Percentiles rank a stretch among this genome's conserved stretches.
phyloP scores from a whole-genome alignment of 2,329 filamentous ascomycete species.

The Lanzia echinophila region DNA sequence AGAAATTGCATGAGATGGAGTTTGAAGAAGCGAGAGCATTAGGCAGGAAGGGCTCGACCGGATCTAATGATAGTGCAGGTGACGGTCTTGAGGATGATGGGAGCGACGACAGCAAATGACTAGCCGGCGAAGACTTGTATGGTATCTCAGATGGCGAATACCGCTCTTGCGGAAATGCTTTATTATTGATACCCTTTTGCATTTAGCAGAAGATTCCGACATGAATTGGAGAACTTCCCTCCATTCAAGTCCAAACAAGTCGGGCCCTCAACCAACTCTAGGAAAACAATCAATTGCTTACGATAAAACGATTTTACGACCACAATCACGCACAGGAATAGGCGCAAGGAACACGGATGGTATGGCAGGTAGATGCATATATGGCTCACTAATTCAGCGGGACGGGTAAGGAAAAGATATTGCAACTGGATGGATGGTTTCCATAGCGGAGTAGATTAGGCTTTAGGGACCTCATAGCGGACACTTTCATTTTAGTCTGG shows the following conservation, averaged over 20 bases:
- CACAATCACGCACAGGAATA: too few species aligned
- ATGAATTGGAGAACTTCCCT: constrained; percentile 2
- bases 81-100: constrained; percentile 3
- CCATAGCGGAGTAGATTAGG: too few species aligned
- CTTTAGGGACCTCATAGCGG: too few species aligned
- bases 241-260: background rate
- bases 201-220: constrained; percentile 3
- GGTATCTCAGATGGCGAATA: constrained; percentile 7
- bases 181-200: constrained; percentile 9
- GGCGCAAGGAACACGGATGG: too few species aligned
- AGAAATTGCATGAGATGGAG: constrained; percentile 54
- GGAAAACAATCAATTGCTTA: background rate
- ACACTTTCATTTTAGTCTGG: too few species aligned
- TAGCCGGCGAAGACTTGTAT: constrained; percentile 9
- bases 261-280: too few species aligned
- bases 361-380: too few species aligned
- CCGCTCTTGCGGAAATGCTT: constrained; percentile 7
- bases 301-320: background rate
- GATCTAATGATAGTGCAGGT: constrained; percentile 10
- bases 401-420: too few species aligned
- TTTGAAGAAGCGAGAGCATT: constrained; percentile 51
- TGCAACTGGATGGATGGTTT: too few species aligned
- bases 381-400: too few species aligned
- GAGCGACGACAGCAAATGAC: constrained; percentile 1
- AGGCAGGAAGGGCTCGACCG: constrained; percentile 19